Evolutionary conservation across 495 filamentous ascomycete genomes (phyloP), one percentile per base, ranked within the genome.

Genomic region (Coniosporium apollinis): DNA sequence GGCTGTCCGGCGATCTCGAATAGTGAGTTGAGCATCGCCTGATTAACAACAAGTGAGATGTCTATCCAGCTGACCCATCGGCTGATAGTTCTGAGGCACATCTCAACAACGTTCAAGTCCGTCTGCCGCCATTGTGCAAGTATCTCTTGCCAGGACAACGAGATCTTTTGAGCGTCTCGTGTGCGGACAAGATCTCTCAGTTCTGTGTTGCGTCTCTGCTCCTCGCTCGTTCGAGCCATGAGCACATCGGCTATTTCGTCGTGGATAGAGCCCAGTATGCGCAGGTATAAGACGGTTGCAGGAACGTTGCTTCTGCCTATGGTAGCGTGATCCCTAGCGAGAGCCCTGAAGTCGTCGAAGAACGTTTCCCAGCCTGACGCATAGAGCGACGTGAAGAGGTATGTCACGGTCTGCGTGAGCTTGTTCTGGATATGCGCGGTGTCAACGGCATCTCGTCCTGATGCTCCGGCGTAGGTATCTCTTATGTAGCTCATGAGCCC

Each of bases 11-110:
- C 54, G 26, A 61, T 49, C 31, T 86, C 75, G 56, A 94, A 79
- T 37, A 99, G 70, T 33, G 82, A 64, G 46, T 67, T 74, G 43
- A 94, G 66, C 63, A 91, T 81, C 26, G 74, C 70, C 45, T 87
- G 73, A 52, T 92, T 89, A 42, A 96, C 79, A 29, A 96, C 73
- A 25, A 99, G 64, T 14, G 76, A 76, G 44, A 99, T 94, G 45
- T 96, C 91, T 40, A 86, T 87, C 89, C 89, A 99, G 65, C 81
- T 83, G 30, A 92, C 85, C 91, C 91, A 99, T 50, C 82, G 80
- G 14, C 82, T 83, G 31, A 96, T 73, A 9, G 82, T 74, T 57
- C 76, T 84, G 19, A 99, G 66, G 42, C 76, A 85, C 66, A 85
- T 73, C 57, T 94, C 83, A 15, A 89, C 65, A 39, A 96, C 65